Conservation (phyloP, 2,329 filamentous ascomycete genomes). For the Exophiala alcalophila region DNA sequence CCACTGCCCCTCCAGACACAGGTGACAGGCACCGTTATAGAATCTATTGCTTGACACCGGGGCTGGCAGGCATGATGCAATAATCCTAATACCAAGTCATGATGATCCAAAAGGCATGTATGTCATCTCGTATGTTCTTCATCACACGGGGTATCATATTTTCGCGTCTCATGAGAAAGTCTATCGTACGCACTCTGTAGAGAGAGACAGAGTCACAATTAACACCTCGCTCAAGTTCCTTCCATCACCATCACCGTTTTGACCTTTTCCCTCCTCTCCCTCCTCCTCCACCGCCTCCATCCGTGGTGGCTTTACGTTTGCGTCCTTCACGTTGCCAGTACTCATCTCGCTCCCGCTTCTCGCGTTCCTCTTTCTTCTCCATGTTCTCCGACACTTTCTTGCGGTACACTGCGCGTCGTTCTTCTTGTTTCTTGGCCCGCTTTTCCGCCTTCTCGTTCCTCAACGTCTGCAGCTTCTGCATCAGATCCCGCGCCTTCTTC, state of each 20-base stretch:
- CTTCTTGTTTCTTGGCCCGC: conserved; percentile 80
- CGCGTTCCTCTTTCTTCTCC: conserved; percentile 80
- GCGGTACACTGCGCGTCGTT: conserved; percentile 73
- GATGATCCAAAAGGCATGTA: no score
- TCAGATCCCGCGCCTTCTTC: conserved; percentile 78
- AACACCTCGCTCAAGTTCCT: no score
- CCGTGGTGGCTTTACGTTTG: conserved; percentile 62
- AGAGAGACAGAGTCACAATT: no score
- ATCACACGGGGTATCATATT: conserved; percentile 13
- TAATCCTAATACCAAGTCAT: no score
- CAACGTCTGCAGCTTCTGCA: conserved; percentile 90
- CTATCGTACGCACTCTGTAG: no score
- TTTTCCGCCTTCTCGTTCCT: conserved; percentile 88
- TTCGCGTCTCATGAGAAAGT: not conserved
- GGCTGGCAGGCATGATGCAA: no score
- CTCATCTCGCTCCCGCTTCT: conserved; percentile 89
- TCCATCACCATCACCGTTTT: conserved; percentile 15
- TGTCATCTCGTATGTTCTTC: no score
- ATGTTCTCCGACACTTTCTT: conserved; percentile 77
- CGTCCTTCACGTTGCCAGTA: conserved; percentile 90
- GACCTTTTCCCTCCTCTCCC: conserved; percentile 41
- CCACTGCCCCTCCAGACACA: no score
- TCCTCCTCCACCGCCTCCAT: conserved; percentile 50
- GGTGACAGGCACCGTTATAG: no score
- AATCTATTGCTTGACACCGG: no score